Percentiles rank a stretch among this genome's conserved stretches.
phyloP scores from a whole-genome alignment of 2,329 filamentous ascomycete genomes.

The Fusarium chuoi region DNA sequence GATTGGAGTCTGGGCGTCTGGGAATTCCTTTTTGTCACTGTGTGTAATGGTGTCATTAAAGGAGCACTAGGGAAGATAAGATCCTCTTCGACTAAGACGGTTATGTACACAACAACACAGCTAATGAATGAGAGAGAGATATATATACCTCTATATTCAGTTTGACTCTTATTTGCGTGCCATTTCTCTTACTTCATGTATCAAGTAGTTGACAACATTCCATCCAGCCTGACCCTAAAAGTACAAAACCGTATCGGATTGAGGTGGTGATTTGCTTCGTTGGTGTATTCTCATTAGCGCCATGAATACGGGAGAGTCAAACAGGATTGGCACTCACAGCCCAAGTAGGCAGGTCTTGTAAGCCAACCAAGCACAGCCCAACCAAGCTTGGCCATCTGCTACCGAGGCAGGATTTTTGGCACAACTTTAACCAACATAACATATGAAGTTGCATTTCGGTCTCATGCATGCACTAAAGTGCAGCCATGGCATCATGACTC shows the following conservation, averaged over 20 bases:
- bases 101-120: constrained; percentile 21
- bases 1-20: constrained; percentile 35
- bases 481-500: constrained; percentile 15
- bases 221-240: not conserved
- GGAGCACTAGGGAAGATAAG: not conserved
- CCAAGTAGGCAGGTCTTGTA: not conserved
- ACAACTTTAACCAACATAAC: not conserved
- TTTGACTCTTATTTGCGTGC: not conserved
- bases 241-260: not conserved
- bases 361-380: not conserved
- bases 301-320: not conserved
- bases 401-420: constrained; percentile 6
- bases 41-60: constrained; percentile 1
- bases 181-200: not conserved
- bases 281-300: not conserved
- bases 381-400: not conserved
- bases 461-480: not conserved
- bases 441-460: not conserved
- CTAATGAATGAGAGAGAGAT: constrained; percentile 14
- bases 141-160: constrained; percentile 10
- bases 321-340: not conserved
- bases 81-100: not conserved
- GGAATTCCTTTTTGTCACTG: constrained; percentile 20
- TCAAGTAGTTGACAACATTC: not conserved
- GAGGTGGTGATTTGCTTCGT: not conserved